Percentiles rank a stretch among this genome's conserved stretches.
Evolutionary conservation across 2,329 filamentous ascomycete genomes (phyloP).

Genomic region (Monosporascus ibericus): DNA sequence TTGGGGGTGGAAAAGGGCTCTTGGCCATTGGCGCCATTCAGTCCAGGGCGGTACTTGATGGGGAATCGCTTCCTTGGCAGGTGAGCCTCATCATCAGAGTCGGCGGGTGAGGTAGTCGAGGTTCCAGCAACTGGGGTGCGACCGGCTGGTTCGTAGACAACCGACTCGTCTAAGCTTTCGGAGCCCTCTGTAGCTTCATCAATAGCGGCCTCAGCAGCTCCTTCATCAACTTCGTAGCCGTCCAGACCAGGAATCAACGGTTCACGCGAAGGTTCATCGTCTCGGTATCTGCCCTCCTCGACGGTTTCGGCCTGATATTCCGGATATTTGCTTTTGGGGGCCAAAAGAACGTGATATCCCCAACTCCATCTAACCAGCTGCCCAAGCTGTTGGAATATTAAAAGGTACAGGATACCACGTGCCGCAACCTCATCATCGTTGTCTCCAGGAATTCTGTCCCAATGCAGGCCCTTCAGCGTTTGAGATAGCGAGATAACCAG

Average conservation of each 20-base stretch:
- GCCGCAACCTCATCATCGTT: conserved; percentile 94
- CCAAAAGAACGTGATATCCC: conserved; percentile 93
- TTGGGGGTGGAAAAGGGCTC: conserved; percentile 27
- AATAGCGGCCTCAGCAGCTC: background rate
- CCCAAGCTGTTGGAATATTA: conserved; percentile 96
- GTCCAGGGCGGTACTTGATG: conserved; percentile 27
- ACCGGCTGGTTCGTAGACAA: conserved; percentile 48
- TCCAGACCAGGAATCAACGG: conserved; percentile 41
- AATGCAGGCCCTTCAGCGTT: conserved; percentile 86
- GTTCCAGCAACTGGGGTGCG: conserved; percentile 47
- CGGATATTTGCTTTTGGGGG: conserved; percentile 68
- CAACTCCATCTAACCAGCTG: conserved; percentile 96
- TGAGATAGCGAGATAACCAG: conserved; percentile 90
- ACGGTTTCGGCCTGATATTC: conserved; percentile 52
- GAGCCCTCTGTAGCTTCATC: conserved; percentile 14
- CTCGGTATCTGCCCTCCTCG: conserved; percentile 55
- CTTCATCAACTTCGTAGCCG: conserved; percentile 30
- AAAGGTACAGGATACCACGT: conserved; percentile 86
- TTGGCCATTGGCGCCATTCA: conserved; percentile 12
- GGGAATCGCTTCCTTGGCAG: conserved; percentile 16
- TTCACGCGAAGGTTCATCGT: conserved; percentile 38
- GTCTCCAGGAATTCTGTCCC: conserved; percentile 84
- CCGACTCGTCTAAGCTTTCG: conserved; percentile 36
- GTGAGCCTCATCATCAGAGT: conserved; percentile 40
- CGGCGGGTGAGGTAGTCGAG: conserved; percentile 43